Conservation (phyloP, 2,329 filamentous ascomycete genomes). For the Aspergillus udagawae region DNA sequence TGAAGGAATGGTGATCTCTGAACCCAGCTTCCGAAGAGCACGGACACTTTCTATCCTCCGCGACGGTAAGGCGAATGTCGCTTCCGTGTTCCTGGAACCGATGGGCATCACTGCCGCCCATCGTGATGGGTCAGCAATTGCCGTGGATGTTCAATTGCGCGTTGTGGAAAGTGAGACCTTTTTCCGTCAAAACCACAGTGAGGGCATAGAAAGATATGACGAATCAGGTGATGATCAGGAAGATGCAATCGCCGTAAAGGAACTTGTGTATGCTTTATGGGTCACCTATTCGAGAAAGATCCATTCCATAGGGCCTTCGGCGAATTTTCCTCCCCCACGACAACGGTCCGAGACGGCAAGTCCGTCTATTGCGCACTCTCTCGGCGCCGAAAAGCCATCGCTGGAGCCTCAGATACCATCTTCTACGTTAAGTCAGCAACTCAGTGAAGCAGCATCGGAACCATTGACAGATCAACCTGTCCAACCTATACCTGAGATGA, state of each 20-base stretch:
- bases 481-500: conserved; percentile 31
- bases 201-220: conserved; percentile 62
- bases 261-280: conserved; percentile 93
- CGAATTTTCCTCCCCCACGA: conserved; percentile 51
- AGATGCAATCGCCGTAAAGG: conserved; percentile 53
- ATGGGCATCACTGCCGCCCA: conserved; percentile 82
- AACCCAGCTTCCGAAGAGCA: conserved; percentile 90
- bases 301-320: conserved; percentile 66
- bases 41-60: conserved; percentile 77
- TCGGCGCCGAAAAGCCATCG: conserved; percentile 20
- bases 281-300: conserved; percentile 93
- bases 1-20: conserved; percentile 94
- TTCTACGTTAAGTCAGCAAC: conserved; percentile 49
- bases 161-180: conserved; percentile 86
- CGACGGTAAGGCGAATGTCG: conserved; percentile 75
- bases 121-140: conserved; percentile 84
- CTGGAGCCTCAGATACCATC: conserved; percentile 38
- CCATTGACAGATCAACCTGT: conserved; percentile 41
- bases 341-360: conserved; percentile 59
- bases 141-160: conserved; percentile 93
- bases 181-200: conserved; percentile 54
- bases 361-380: conserved; percentile 62
- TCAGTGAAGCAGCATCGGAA: conserved; percentile 48
- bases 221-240: conserved; percentile 47
- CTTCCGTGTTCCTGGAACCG: conserved; percentile 74